Evolutionary conservation across 164 flowering plant genomes (phyloP).

Genomic region (Vitis labrusca): DNA sequence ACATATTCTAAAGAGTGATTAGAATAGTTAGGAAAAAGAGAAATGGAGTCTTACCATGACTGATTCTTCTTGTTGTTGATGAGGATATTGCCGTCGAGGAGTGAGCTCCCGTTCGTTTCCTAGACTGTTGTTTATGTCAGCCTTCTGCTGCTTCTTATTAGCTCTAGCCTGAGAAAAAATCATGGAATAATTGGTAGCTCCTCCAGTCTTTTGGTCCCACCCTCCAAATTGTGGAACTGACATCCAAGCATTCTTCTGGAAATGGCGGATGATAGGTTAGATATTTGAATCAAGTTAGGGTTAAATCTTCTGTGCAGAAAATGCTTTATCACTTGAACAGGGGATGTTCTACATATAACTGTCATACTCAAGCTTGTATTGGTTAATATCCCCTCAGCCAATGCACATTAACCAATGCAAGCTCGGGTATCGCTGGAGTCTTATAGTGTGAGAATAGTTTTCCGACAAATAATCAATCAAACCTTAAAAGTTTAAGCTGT

Average conservation of each 20-base stretch:
- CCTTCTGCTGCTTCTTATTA: conserved; percentile 43
- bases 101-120: conserved; percentile 35
- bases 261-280: not conserved
- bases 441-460: no score
- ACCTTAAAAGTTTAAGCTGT: no score
- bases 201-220: conserved; percentile 37
- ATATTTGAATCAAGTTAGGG: no score
- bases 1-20: no score
- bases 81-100: not conserved
- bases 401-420: conserved; percentile 22
- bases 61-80: conserved; percentile 19
- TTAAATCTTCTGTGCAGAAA: no score
- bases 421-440: not conserved
- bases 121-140: conserved; percentile 24
- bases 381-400: conserved; percentile 28
- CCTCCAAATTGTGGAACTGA: conserved; percentile 70
- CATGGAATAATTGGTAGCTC: conserved; percentile 49
- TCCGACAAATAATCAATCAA: no score
- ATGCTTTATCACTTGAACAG: no score
- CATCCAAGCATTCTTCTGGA: conserved; percentile 37
- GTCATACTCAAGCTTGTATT: conserved; percentile 4
- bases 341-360: not conserved
- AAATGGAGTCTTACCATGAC: conserved; percentile 21
- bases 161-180: conserved; percentile 60
- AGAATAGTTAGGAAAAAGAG: not conserved